Conservation (phyloP, 495 filamentous ascomycete genomes). For the Penicillium flavigenum region DNA sequence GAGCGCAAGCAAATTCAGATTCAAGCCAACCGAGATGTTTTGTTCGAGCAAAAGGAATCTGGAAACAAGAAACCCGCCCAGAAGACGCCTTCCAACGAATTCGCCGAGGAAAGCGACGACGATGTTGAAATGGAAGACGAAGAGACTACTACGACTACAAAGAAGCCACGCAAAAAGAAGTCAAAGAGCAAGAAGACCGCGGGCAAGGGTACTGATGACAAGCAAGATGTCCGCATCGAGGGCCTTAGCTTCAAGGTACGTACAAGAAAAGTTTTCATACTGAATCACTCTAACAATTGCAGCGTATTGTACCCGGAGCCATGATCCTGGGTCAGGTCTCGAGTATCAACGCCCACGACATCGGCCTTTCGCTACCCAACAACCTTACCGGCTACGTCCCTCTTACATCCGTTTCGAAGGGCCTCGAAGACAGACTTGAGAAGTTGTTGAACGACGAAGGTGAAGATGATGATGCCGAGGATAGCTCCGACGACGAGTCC, state of each 20-base stretch:
- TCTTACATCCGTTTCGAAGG: constrained; percentile 82
- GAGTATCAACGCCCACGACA: constrained; percentile 73
- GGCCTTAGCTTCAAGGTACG: constrained; percentile 85
- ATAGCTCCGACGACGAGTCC: constrained; percentile 54
- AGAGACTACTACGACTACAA: constrained; percentile 37
- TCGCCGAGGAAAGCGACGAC: constrained; percentile 42
- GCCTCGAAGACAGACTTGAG: constrained; percentile 66
- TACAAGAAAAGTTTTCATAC: background rate
- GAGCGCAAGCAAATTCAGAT: constrained; percentile 96
- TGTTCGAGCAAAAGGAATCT: constrained; percentile 73
- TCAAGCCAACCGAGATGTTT: constrained; percentile 85
- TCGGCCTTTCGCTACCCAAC: constrained; percentile 83
- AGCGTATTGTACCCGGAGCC: constrained; percentile 80
- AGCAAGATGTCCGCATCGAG: constrained; percentile 71
- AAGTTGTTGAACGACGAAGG: constrained; percentile 59
- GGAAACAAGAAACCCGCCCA: constrained; percentile 50
- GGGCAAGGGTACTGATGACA: constrained; percentile 42
- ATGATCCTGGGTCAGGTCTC: constrained; percentile 83
- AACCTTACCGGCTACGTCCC: constrained; percentile 88
- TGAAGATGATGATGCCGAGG: constrained; percentile 47
- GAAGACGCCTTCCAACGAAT: constrained; percentile 41
- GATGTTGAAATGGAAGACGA: constrained; percentile 51
- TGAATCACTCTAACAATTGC: constrained; percentile 37
- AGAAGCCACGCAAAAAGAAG: constrained; percentile 53
- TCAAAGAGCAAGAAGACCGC: constrained; percentile 50